Percentiles rank a stretch among this genome's conserved stretches.
These are phyloP conservation scores for Hygrocybe coccinea DNA, from an alignment of 768 basidiomycete species.

Conservation along the genomic window DNA sequence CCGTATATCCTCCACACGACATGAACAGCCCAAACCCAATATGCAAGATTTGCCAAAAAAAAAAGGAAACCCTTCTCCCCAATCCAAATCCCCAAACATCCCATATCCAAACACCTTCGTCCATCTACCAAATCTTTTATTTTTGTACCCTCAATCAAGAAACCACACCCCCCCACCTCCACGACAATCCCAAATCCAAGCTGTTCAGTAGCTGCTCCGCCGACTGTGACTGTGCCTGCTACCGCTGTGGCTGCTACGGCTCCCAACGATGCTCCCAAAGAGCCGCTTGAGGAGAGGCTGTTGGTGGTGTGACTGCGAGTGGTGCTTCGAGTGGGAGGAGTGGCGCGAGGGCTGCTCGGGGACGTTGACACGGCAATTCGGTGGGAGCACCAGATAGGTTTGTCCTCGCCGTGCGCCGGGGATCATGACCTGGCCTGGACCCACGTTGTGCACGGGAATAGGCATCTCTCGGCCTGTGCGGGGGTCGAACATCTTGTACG, in stretches of 20 bases:
- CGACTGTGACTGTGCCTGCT: not conserved
- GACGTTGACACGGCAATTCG: not conserved
- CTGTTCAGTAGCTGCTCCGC: not conserved
- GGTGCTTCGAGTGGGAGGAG: not conserved
- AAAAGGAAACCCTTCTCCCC: no score
- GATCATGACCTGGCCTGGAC: not conserved
- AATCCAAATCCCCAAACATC: no score
- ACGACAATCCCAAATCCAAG: no score
- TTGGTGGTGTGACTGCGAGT: not conserved
- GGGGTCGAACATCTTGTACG: slow-evolving; percentile 1
- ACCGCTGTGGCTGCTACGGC: not conserved
- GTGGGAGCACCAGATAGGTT: not conserved
- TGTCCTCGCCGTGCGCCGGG: not conserved
- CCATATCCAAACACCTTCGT: no score
- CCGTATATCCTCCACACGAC: no score
- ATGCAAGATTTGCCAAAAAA: no score
- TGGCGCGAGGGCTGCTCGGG: not conserved
- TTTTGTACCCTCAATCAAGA: no score
- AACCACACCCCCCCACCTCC: no score
- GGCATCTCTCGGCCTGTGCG: not conserved
- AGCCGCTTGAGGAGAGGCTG: slow-evolving; percentile 6
- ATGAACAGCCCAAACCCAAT: no score
- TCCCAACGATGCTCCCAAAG: not conserved
- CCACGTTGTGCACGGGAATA: not conserved
- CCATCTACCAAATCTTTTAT: no score